Evolutionary conservation across 75 land plant species (phyloP).

Genomic region (Selaginella moellendorffii): DNA sequence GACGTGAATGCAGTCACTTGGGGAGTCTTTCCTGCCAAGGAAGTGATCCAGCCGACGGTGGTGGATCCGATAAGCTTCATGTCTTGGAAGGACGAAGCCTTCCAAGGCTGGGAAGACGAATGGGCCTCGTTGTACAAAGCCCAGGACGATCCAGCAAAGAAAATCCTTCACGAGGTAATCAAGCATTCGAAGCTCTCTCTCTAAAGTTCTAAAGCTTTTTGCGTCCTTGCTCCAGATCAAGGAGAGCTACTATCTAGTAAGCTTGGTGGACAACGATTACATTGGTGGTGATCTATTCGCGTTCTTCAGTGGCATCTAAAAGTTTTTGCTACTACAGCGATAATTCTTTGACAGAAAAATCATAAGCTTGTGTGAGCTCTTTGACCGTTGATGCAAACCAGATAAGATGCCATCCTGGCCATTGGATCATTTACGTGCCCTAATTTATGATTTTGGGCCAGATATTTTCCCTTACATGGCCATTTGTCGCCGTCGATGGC

Average conservation of each 20-base stretch:
- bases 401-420: not conserved
- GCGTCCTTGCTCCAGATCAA: constrained; percentile 69
- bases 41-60: constrained; percentile 87
- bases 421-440: not conserved
- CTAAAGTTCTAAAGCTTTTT: too few species aligned
- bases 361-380: too few species aligned
- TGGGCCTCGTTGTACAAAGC: constrained; percentile 69
- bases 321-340: too few species aligned
- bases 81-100: constrained; percentile 97
- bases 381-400: too few species aligned
- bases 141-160: constrained; percentile 53
- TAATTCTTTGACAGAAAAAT: too few species aligned
- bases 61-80: constrained; percentile 86
- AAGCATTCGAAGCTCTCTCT: too few species aligned
- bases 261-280: constrained; percentile 86
- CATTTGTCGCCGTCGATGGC: not conserved
- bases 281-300: constrained; percentile 68
- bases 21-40: constrained; percentile 98
- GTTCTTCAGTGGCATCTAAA: constrained; percentile 26
- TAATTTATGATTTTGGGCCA: constrained; percentile 1
- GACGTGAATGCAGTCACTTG: constrained; percentile 92
- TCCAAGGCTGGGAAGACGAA: constrained; percentile 64
- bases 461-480: not conserved
- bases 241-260: constrained; percentile 58
- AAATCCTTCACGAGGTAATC: constrained; percentile 63